Base-by-base conservation (phyloP, 441 rosid genomes). In the Populus hybrid region DNA sequence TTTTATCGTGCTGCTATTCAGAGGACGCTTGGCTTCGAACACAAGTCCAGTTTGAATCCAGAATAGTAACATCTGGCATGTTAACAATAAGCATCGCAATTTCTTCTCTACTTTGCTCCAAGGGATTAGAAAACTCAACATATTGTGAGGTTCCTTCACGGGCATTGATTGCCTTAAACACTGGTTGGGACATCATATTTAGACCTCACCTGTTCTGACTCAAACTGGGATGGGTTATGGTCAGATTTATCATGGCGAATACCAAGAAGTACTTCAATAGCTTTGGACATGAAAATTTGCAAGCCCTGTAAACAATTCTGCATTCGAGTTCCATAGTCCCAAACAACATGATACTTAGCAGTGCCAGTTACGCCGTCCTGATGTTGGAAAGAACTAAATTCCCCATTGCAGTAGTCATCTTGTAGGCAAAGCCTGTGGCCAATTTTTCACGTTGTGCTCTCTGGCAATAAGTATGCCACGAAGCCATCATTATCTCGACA, bases 301-400 rank as follows among this genome's bases (percentile, higher is more conserved):
- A 94, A 86, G 84, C 94, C 98, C 79, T 89, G 93, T 83, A 96
- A 83, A 64, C 97, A 96, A 53, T 92, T 91, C 86, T 93, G 94
- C 99, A 93, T 96, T 72, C 98, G 89, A 65, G 73, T 85, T 74
- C 99, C 99, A 24, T 93, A 96, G 80, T 96, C 98, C 77, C 74
- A 84, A 82, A 96, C 98, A 85, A 96, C 99, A 64, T 94, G 97
- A 88, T 96, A 92, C 85, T 86, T 93, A 12, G 98, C 98, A 33
- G 98, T 96, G 66, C 99, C 99, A 3, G 99, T 94, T 66, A 96
- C 94, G 59, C 99, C 99, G 79, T 96, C 99, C 78, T 96, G 99
- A 86, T 96, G 99, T 88, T 94, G 99, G 86, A 96, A 96, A 74
- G 98, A 82, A 98, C 98, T 79, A 94, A 87, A 78, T 92, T 96